Conservation (phyloP, 176 grass and related monocot genomes). For the Bothriochloa decipiens region DNA sequence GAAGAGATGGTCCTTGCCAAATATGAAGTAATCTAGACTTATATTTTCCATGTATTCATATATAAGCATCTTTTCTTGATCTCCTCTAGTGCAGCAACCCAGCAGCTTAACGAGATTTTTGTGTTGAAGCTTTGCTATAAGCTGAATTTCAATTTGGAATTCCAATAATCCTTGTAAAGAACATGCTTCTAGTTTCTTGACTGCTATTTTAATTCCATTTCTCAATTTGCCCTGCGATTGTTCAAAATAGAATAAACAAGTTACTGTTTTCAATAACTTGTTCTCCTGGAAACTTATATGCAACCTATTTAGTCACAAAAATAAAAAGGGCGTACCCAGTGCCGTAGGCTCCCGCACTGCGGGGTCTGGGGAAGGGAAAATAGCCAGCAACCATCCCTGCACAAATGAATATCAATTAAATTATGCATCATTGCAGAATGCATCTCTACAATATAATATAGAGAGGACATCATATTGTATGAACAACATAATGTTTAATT, state of each 20-base stretch:
- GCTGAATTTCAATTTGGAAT: conserved; percentile 56
- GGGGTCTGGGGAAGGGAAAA: too few relatives aligned
- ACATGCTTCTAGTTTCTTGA: conserved; percentile 53
- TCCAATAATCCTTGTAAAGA: conserved; percentile 69
- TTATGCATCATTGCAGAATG: not conserved
- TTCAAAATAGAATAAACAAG: not conserved
- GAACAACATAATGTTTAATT: not conserved
- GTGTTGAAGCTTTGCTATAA: conserved; percentile 64
- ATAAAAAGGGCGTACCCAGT: too few relatives aligned
- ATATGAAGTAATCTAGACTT: conserved; percentile 74
- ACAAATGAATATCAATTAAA: not conserved
- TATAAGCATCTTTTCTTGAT: conserved; percentile 60
- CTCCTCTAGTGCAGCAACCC: conserved; percentile 48
- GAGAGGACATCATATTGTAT: not conserved
- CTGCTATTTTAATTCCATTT: conserved; percentile 60
- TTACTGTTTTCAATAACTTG: not conserved
- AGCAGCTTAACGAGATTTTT: conserved; percentile 59
- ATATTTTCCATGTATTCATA: conserved; percentile 80
- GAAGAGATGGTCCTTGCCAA: conserved; percentile 39
- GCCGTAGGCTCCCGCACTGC: too few relatives aligned
- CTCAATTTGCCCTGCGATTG: conserved; percentile 46
- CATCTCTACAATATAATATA: conserved; percentile 8
- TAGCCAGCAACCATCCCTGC: too few relatives aligned
- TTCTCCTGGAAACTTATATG: not conserved
- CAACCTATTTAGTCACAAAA: not conserved